These are phyloP conservation scores for Thalassiosira profunda DNA, from an alignment of 108 stramenopile genomes.

Conservation along the genomic window DNA sequence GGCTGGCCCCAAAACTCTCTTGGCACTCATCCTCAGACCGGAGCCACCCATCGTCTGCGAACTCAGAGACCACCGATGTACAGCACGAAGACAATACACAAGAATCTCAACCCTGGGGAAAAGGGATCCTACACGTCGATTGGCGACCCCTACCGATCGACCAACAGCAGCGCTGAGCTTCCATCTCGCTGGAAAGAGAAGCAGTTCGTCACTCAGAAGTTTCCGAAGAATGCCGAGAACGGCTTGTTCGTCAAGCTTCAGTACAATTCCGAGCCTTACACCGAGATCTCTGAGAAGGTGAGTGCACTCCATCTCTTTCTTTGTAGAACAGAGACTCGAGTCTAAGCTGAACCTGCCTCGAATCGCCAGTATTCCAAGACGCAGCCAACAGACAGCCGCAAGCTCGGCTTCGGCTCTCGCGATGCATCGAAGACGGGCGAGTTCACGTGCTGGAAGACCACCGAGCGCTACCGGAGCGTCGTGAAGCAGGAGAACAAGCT, in stretches of 20 bases:
- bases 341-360: not conserved
- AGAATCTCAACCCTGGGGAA: slow-evolving; percentile 58
- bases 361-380: slow-evolving; percentile 52
- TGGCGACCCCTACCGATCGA: slow-evolving; percentile 66
- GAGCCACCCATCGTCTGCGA: slow-evolving; percentile 2
- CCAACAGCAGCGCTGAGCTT: slow-evolving; percentile 36
- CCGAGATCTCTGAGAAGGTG: slow-evolving; percentile 46
- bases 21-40: too few relatives aligned
- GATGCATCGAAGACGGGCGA: slow-evolving; percentile 65
- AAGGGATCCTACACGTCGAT: slow-evolving; percentile 64
- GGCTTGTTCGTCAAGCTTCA: slow-evolving; percentile 61
- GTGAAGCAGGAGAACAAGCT: slow-evolving; percentile 53
- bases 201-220: slow-evolving; percentile 45
- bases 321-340: not conserved
- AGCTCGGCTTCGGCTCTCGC: slow-evolving; percentile 64
- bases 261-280: slow-evolving; percentile 62
- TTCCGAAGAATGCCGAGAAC: slow-evolving; percentile 69
- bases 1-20: too few relatives aligned
- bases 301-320: too few relatives aligned
- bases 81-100: slow-evolving; percentile 62
- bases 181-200: slow-evolving; percentile 66
- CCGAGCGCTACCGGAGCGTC: slow-evolving; percentile 55
- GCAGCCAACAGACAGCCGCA: slow-evolving; percentile 53
- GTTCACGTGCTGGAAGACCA: slow-evolving; percentile 55
- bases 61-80: too few relatives aligned